A percentile compares a stretch with the other conserved stretches of the same genome.
These are phyloP conservation scores for Acanthamoeba culbertsoni DNA, from an alignment of 208 protist genomes.

Conservation along the genomic window DNA sequence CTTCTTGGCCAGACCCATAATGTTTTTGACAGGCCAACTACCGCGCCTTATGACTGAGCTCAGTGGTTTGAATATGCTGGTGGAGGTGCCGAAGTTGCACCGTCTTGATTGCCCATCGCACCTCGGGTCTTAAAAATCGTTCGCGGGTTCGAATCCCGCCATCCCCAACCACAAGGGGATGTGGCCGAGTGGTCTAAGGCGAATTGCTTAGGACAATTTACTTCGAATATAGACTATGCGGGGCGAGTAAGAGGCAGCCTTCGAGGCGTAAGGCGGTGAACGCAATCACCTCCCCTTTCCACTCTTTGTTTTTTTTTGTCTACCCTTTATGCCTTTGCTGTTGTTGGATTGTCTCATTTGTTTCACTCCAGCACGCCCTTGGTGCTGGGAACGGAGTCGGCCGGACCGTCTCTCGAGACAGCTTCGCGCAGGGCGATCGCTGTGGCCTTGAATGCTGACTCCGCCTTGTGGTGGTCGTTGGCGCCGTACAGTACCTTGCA, in stretches of 20 bases:
- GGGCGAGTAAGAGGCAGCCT: not conserved
- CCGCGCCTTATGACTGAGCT: too few species aligned
- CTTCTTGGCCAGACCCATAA: too few species aligned
- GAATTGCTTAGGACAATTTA: not conserved
- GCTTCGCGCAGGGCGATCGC: constrained; percentile 79
- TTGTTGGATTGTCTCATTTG: not conserved
- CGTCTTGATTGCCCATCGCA: not conserved
- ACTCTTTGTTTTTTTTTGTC: not conserved
- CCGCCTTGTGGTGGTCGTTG: constrained; percentile 85
- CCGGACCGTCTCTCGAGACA: constrained; percentile 66
- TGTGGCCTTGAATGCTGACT: constrained; percentile 85
- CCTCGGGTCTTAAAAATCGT: not conserved
- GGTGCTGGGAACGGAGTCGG: constrained; percentile 65
- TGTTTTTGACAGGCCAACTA: too few species aligned
- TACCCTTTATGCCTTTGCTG: too few species aligned
- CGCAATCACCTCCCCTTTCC: not conserved
- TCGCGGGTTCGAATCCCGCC: not conserved
- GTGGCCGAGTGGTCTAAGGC: not conserved
- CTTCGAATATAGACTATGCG: not conserved
- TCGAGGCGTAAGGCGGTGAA: not conserved
- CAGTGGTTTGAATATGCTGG: too few species aligned
- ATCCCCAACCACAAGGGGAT: not conserved
- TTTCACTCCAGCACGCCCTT: constrained; percentile 65
- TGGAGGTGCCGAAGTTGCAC: not conserved
- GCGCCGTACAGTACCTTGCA: constrained; percentile 52